Evolutionary conservation across 2,329 filamentous ascomycete genomes (phyloP).

Genomic region (Trichophyton simii): DNA sequence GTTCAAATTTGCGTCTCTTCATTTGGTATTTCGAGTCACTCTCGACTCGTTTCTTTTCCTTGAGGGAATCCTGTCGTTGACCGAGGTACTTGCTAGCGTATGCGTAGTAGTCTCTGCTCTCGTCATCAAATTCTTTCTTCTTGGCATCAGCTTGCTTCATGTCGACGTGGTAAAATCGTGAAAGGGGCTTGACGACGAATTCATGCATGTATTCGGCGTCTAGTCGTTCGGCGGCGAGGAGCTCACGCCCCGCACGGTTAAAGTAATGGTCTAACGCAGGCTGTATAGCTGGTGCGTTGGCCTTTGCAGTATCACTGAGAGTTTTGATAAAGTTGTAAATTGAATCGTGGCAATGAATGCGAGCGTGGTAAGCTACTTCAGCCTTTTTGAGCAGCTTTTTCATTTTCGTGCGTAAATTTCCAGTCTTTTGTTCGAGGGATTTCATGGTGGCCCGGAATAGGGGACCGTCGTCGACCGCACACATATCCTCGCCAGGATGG

Average conservation of each 20-base stretch:
- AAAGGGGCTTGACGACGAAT: slow-evolving; percentile 87
- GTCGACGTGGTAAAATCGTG: slow-evolving; percentile 82
- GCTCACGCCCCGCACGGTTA: slow-evolving; percentile 87
- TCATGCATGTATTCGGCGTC: slow-evolving; percentile 77
- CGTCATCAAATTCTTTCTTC: slow-evolving; percentile 95
- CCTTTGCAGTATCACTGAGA: slow-evolving; percentile 72
- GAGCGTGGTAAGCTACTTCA: slow-evolving; percentile 72
- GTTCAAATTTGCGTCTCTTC: slow-evolving; percentile 86
- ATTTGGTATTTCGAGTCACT: slow-evolving; percentile 93
- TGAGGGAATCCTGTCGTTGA: slow-evolving; percentile 86
- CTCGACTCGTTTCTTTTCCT: slow-evolving; percentile 90
- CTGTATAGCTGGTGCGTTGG: slow-evolving; percentile 92
- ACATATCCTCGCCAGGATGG: slow-evolving; percentile 72
- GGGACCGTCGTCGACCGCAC: slow-evolving; percentile 78
- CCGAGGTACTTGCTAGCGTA: slow-evolving; percentile 94
- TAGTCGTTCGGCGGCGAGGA: slow-evolving; percentile 70
- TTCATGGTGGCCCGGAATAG: slow-evolving; percentile 96
- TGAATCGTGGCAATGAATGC: slow-evolving; percentile 73
- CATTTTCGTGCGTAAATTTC: slow-evolving; percentile 84
- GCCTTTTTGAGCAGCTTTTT: slow-evolving; percentile 91
- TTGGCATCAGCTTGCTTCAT: slow-evolving; percentile 97
- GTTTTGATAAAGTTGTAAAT: slow-evolving; percentile 73
- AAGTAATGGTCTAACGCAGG: slow-evolving; percentile 97
- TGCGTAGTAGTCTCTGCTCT: slow-evolving; percentile 95
- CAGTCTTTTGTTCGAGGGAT: slow-evolving; percentile 88